Conservation (phyloP, 1,284 basidiomycete genomes). For the Exobasidium rhododendri region DNA sequence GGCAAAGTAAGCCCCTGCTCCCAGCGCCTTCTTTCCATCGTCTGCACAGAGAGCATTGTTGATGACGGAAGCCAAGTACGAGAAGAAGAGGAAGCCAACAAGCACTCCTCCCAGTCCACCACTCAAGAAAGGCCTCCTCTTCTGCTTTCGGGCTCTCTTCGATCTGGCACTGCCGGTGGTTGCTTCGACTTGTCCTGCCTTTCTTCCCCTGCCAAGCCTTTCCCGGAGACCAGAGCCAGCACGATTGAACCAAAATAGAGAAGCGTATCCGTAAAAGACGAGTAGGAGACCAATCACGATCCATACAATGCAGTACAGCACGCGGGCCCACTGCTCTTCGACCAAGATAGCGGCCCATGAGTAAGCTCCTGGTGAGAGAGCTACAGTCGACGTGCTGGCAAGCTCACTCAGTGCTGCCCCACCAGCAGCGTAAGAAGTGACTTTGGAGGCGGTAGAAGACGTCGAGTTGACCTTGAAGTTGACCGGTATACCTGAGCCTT, state of each 20-base stretch:
- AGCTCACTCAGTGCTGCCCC: not conserved
- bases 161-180: conserved; percentile 14
- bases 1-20: conserved; percentile 27
- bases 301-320: conserved; percentile 38
- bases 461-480: not conserved
- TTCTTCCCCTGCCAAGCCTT: not conserved
- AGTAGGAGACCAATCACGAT: conserved; percentile 33
- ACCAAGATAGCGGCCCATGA: conserved; percentile 22
- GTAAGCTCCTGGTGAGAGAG: conserved; percentile 4
- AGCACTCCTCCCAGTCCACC: conserved; percentile 38
- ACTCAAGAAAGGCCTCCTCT: conserved; percentile 20
- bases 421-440: not conserved
- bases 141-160: not conserved
- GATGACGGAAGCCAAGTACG: conserved; percentile 30
- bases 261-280: conserved; percentile 42
- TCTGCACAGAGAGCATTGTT: conserved; percentile 26
- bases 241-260: conserved; percentile 39
- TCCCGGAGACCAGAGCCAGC: conserved; percentile 14
- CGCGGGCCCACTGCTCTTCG: conserved; percentile 26
- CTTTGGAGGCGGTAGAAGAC: conserved; percentile 3
- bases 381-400: not conserved
- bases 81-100: conserved; percentile 39
- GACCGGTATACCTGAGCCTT: not conserved
- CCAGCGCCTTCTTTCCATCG: conserved; percentile 18
- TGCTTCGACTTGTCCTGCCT: conserved; percentile 20